Base-by-base conservation (phyloP, 2,329 filamentous ascomycete genomes). In the Xylaria digitata region DNA sequence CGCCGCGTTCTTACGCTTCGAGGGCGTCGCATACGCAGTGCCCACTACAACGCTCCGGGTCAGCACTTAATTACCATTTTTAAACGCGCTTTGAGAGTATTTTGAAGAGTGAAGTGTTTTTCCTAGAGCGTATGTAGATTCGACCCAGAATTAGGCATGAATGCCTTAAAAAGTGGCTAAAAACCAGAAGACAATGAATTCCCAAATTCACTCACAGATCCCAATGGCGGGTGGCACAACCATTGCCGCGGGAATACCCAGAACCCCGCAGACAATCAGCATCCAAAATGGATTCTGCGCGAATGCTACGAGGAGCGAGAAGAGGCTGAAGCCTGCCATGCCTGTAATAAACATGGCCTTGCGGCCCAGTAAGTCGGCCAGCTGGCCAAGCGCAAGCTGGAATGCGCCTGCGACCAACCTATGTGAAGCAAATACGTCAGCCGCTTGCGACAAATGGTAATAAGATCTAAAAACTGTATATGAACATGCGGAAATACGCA, bases 361-460 rank as follows among this genome's bases (percentile, higher is more conserved):
- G 40, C 89, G 83, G n/a, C 89, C 89, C 54, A 91, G 87, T 50
- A 90, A 80, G 73, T 92, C 89, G 1, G 89, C 88, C 6, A 90
- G 78, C 70, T 86, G 87, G 45, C 89, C 89, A 66, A 92, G 89
- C 71, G 89, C 86, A 8, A 92, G 82, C 68, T 92, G 83, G 71
- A 92, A 87, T 0, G 89, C 84, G 6, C 89, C 89, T 42, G 86
- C 86, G 1, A 86, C 86, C 17, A 92, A 81, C 15, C 85, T 86
- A 63, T 62, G 23, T 17, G 9, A 50, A 43, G 43, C n/a, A 52
- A 8, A 45, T 26, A 42, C 6, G 46, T 61, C 26, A 58, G 54
- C 23, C 6, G 6, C 32, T 32, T 52, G 63, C 48, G 8, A 32
- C 17, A 26, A n/a, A 19, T n/a, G 43, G 26, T 26, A 15, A 6